A percentile compares a stretch with the other conserved stretches of the same genome.
phyloP scores from a whole-genome alignment of 2,329 filamentous ascomycete genomes.

The Fusarium caatingaense region DNA sequence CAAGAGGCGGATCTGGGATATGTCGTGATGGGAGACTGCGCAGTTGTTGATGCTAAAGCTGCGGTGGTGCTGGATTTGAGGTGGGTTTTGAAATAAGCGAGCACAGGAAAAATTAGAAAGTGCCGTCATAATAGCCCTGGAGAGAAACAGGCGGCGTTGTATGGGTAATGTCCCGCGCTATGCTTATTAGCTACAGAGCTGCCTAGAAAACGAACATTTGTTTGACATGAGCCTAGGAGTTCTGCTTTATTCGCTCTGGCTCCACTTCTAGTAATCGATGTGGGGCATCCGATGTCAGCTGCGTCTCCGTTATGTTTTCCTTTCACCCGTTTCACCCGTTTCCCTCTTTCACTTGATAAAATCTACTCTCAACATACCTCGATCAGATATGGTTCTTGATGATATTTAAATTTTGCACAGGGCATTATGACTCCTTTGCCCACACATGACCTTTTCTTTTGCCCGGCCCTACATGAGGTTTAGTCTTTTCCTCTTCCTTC shows the following conservation, averaged over 20 bases:
- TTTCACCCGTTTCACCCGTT: not conserved
- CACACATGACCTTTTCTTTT: too few species aligned
- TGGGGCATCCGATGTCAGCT: not conserved
- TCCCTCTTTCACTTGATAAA: not conserved
- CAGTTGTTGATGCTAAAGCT: slow-evolving; percentile 39
- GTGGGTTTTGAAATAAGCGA: not conserved
- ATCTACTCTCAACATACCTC: not conserved
- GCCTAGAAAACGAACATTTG: not conserved
- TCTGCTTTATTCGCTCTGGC: not conserved
- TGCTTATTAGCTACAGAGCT: not conserved
- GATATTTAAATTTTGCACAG: too few species aligned
- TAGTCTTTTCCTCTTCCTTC: too few species aligned
- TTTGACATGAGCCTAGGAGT: not conserved
- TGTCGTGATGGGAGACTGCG: slow-evolving; percentile 6
- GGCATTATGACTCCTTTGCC: too few species aligned
- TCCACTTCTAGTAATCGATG: not conserved
- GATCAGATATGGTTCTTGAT: too few species aligned
- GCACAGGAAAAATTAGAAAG: not conserved
- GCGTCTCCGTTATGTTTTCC: not conserved
- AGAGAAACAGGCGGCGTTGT: not conserved
- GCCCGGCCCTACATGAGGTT: too few species aligned
- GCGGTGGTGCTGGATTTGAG: slow-evolving; percentile 27
- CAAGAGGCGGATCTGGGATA: not conserved
- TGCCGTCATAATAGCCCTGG: not conserved
- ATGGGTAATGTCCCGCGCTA: not conserved